Percentiles rank a stretch among this genome's conserved stretches.
Evolutionary conservation across 2,329 filamentous ascomycete species (phyloP).

Genomic region (Lachnellula willkommii): DNA sequence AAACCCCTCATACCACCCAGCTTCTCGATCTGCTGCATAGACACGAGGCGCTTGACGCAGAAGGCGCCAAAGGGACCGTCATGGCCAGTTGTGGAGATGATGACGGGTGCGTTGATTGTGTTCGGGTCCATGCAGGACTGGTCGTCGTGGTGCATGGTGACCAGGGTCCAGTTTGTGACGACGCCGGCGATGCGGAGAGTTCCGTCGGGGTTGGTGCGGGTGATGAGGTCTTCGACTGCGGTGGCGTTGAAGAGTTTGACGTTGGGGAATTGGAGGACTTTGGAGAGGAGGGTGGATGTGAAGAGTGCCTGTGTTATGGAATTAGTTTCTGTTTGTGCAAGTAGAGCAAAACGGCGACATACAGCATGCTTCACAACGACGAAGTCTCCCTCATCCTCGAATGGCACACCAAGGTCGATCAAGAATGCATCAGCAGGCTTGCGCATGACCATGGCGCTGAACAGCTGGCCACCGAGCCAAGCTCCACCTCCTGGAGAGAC

Average conservation of each 20-base stretch:
- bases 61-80: conserved; percentile 90
- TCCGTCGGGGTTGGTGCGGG: conserved; percentile 53
- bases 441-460: conserved; percentile 92
- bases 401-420: conserved; percentile 73
- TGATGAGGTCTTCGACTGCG: conserved; percentile 87
- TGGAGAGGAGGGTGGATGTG: conserved; percentile 79
- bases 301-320: conserved; percentile 57
- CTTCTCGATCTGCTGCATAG: conserved; percentile 77
- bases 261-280: conserved; percentile 80
- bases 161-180: conserved; percentile 93
- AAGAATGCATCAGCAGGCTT: conserved; percentile 87
- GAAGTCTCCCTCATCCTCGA: conserved; percentile 81
- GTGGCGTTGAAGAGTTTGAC: conserved; percentile 97
- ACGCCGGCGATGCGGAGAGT: conserved; percentile 75
- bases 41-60: conserved; percentile 82
- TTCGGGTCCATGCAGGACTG: conserved; percentile 97
- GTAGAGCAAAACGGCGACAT: conserved; percentile 6
- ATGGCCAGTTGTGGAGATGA: conserved; percentile 87
- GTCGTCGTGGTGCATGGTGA: conserved; percentile 80
- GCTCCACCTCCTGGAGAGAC: conserved; percentile 85
- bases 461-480: conserved; percentile 91
- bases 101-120: conserved; percentile 86
- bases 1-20: conserved; percentile 89
- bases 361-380: conserved; percentile 87
- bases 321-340: not conserved